Conservation (phyloP, 2,329 filamentous ascomycete species). For the Penicillium brasilianum region DNA sequence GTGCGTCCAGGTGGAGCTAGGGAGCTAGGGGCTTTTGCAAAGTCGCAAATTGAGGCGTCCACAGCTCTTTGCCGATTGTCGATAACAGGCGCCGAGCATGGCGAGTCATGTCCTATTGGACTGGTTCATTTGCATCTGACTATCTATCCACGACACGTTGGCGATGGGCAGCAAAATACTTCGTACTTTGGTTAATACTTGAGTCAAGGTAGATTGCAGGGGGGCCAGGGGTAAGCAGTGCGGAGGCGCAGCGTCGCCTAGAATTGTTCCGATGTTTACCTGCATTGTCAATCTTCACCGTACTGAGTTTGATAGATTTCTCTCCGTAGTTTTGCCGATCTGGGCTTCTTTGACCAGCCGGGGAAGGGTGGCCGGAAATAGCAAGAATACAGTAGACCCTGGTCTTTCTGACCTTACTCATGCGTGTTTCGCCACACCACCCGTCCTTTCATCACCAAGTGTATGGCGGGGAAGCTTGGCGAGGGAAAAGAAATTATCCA, state of each 20-base stretch:
- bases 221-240: neutral
- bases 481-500: slow-evolving; percentile 4
- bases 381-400: neutral
- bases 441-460: neutral
- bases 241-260: neutral
- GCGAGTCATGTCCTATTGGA: neutral
- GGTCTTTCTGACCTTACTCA: too few relatives aligned
- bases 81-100: neutral
- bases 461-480: slow-evolving; percentile 13
- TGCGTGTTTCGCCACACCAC: neutral
- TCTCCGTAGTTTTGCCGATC: slow-evolving; percentile 9
- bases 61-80: neutral
- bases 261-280: neutral
- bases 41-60: neutral
- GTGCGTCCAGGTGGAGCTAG: slow-evolving; percentile 2
- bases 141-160: neutral
- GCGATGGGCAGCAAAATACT: neutral
- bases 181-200: too few relatives aligned
- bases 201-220: neutral
- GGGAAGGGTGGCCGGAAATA: neutral
- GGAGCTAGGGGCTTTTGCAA: slow-evolving; percentile 7
- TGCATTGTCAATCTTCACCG: slow-evolving; percentile 10
- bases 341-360: neutral
- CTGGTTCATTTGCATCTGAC: neutral
- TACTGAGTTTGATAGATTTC: slow-evolving; percentile 4